Evolutionary conservation across 345 rosid genomes (phyloP), one percentile per base, ranked within the genome.

Genomic region (Anacardium occidentale): DNA sequence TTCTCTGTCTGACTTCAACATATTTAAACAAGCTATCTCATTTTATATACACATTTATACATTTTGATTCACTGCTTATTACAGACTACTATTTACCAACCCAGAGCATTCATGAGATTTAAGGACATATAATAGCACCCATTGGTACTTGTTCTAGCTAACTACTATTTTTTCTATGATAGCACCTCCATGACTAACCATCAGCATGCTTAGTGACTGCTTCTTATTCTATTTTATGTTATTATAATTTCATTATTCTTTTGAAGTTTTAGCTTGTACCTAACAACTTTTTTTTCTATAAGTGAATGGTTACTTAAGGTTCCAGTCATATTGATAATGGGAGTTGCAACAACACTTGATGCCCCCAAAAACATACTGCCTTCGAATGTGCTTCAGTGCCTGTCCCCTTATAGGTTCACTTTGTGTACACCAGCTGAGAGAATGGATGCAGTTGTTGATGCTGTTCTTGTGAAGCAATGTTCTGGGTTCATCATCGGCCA

Each of bases 291-390:
- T 71, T 20, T 51, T 74, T 75, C 52, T 63, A 74, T 54, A 84
- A 94, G 98, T 71, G 98, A 94, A 79, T 94, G 98, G 94, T 83
- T 85, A 62, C 71, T 87, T 65, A 95, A 87, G 85, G 81, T 95
- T 81, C 99, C 99, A 17, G 80, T 87, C 66, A 82, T 87, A 72
- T 69, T 92, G 55, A 82, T 95, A 68, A 83, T 92, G 88, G 98
- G 99, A 34, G 92, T 92, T 71, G 86, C 99, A 69, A 95, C 98
- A 64, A 89, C 94, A 57, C 85, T 83, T 72, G 97, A 92, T 80
- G 87, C 89, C 20, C 86, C 81, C 52, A 85, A 84, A 83, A 86
- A 71, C 66, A 80, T 86, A 69, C 88, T 95, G 74, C 78, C 86
- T 60, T 85, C 86, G 70, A 85, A 77, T 55, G 85, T 88, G 9